Conservation (phyloP, 2,329 filamentous ascomycete species). For the Aspergillus aculeatus region DNA sequence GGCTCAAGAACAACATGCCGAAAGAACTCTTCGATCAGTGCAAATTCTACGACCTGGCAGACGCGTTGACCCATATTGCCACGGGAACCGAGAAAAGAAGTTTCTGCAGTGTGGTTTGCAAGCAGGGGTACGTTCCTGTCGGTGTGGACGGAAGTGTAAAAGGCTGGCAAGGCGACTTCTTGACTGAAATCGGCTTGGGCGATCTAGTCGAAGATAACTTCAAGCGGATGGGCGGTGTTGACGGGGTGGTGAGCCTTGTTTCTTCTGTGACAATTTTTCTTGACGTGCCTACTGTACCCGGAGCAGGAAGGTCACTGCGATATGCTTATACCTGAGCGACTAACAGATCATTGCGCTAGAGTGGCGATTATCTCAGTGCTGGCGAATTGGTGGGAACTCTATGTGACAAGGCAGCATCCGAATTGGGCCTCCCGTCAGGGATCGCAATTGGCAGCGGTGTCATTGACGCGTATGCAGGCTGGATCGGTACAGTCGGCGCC, state of each 20-base stretch:
- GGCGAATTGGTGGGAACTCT: constrained; percentile 86
- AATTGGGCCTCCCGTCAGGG: constrained; percentile 80
- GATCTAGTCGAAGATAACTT: constrained; percentile 85
- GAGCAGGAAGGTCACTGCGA: neutral
- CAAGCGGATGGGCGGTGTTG: constrained; percentile 87
- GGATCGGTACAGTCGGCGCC: constrained; percentile 98
- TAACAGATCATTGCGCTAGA: constrained; percentile 56
- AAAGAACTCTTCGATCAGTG: constrained; percentile 83
- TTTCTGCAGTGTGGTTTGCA: constrained; percentile 95
- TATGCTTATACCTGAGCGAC: neutral
- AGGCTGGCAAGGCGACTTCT: constrained; percentile 96
- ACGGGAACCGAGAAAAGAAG: constrained; percentile 89
- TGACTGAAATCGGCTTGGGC: constrained; percentile 78
- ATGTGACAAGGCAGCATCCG: constrained; percentile 75
- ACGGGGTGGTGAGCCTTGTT: constrained; percentile 77
- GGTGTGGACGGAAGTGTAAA: constrained; percentile 96
- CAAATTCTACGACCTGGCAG: constrained; percentile 95
- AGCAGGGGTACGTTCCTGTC: constrained; percentile 95
- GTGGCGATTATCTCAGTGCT: constrained; percentile 84
- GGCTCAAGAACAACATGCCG: constrained; percentile 98
- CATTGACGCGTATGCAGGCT: constrained; percentile 97
- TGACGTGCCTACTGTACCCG: neutral
- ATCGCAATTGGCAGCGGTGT: constrained; percentile 94
- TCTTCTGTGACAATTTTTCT: constrained; percentile 15
- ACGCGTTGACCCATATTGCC: constrained; percentile 90